Percentiles rank a stretch among this genome's conserved stretches.
phyloP scores from a whole-genome alignment of 441 rosid genomes.

The Populus trichocarpa region DNA sequence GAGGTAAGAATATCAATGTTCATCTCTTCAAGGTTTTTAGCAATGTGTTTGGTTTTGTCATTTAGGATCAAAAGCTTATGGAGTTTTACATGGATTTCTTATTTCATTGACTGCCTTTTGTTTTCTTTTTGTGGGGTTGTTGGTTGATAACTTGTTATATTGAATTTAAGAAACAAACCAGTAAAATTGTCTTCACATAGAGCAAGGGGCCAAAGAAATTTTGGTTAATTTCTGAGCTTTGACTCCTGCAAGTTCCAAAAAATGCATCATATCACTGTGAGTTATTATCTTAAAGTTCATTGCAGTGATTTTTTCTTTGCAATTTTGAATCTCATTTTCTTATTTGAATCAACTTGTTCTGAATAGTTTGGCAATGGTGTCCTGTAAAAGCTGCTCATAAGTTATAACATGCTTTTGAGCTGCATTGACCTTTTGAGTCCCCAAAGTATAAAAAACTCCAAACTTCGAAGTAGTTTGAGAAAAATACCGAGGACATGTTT shows the following conservation, averaged over 20 bases:
- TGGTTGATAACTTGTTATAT: neutral
- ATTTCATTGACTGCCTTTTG: neutral
- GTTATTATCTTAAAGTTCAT: neutral
- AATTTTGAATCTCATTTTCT: neutral
- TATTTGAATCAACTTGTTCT: neutral
- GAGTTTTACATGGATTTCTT: neutral
- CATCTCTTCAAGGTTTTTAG: neutral
- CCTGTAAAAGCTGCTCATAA: no score
- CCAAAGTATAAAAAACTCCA: neutral
- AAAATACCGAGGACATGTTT: neutral
- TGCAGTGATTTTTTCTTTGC: neutral
- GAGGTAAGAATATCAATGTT: slow-evolving; percentile 41
- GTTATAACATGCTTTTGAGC: neutral
- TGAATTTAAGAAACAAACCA: neutral
- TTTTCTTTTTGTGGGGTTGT: neutral
- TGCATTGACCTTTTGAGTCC: neutral
- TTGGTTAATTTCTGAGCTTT: neutral
- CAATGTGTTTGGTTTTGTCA: neutral
- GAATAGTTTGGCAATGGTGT: neutral
- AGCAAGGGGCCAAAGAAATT: neutral
- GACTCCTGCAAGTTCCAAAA: neutral
- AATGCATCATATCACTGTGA: neutral
- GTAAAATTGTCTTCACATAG: neutral
- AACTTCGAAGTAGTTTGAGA: neutral
- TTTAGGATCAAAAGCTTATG: neutral